Evolutionary conservation across 129 eudicot species (phyloP), one percentile per base, ranked within the genome.

Genomic region (Centella asiatica): DNA sequence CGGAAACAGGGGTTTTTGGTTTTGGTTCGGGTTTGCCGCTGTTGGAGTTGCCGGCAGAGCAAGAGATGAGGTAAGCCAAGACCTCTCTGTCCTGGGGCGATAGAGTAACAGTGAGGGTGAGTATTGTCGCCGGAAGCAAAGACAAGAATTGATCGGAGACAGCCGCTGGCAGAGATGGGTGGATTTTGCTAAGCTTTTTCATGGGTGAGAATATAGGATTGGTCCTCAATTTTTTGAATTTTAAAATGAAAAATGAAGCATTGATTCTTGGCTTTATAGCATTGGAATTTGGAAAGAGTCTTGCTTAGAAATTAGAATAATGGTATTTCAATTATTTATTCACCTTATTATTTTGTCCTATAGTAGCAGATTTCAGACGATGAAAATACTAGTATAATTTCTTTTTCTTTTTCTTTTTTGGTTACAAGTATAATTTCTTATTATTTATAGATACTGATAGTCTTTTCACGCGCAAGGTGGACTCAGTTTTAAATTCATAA

Each of bases 161-260:
- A 1, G 61, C 46, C n/a, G 83, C 66, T 10, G 72, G 67, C 3
- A 66, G 60, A 44, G 85, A 54, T 13, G 89, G 85, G 60, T 79
- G 85, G 56, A 79, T 81, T 37, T 75, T 73, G 44, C 80, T 77
- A n/a, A 77, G 78, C 68, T 79, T 83, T 68, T 83, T 83, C 89
- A 79, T 83, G 24, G 56, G 18, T 53, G 27, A 37, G 17, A 0
- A 0, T 20, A 22, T 7, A 6, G 24, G 61, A 29, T 31, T 33
- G 22, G 1, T 53, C 27, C 15, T 12, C 2, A 25, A 4, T 25
- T 17, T 53, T 13, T 27, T 2, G 2, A 23, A 13, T 53, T 53
- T 28, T n/a, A n/a, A n/a, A n/a, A n/a, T n/a, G 39, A 5, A 2
- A 20, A 57, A 18, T 4, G 15, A 29, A n/a, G n/a, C 37, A 44